A percentile compares a stretch with the other conserved stretches of the same genome.
phyloP scores from a whole-genome alignment of 495 filamentous ascomycete species.

The Neurospora africana region DNA sequence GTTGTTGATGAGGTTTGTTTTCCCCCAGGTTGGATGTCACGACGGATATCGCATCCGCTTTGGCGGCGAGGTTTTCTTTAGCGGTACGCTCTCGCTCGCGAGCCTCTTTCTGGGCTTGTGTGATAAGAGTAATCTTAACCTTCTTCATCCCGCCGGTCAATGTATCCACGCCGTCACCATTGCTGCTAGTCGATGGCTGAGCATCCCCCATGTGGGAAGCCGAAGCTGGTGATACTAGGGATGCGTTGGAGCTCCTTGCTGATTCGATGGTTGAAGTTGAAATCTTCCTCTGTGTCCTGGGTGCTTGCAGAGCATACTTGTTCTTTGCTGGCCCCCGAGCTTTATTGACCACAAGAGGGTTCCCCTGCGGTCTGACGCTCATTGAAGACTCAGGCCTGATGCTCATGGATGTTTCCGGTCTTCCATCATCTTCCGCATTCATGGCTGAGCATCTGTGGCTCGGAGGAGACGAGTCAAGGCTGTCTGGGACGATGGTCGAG shows the following conservation, averaged over 20 bases:
- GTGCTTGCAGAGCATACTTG: conserved; percentile 14
- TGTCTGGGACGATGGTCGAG: conserved; percentile 24
- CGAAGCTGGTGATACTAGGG: background rate
- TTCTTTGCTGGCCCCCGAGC: conserved; percentile 26
- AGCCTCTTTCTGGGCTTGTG: conserved; percentile 59
- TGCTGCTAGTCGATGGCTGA: conserved; percentile 6
- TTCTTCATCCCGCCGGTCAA: conserved; percentile 61
- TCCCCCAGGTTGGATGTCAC: conserved; percentile 3
- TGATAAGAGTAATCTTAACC: conserved; percentile 64
- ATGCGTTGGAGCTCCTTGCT: background rate
- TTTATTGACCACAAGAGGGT: conserved; percentile 34
- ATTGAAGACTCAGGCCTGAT: conserved; percentile 29
- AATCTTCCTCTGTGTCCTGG: conserved; percentile 33
- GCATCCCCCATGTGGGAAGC: background rate
- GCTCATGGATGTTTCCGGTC: conserved; percentile 29
- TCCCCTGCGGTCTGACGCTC: conserved; percentile 20
- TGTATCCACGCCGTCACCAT: conserved; percentile 42
- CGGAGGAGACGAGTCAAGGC: conserved; percentile 5
- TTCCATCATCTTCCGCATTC: conserved; percentile 12
- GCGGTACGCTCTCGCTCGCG: conserved; percentile 22
- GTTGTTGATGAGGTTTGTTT: background rate
- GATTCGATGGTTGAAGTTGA: conserved; percentile 8
- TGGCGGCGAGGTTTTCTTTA: conserved; percentile 10
- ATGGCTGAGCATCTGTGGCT: background rate
- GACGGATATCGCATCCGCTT: conserved; percentile 11